These are phyloP conservation scores for Fusarium sp. DNA, from an alignment of 2,329 filamentous ascomycete genomes.

Conservation along the genomic window DNA sequence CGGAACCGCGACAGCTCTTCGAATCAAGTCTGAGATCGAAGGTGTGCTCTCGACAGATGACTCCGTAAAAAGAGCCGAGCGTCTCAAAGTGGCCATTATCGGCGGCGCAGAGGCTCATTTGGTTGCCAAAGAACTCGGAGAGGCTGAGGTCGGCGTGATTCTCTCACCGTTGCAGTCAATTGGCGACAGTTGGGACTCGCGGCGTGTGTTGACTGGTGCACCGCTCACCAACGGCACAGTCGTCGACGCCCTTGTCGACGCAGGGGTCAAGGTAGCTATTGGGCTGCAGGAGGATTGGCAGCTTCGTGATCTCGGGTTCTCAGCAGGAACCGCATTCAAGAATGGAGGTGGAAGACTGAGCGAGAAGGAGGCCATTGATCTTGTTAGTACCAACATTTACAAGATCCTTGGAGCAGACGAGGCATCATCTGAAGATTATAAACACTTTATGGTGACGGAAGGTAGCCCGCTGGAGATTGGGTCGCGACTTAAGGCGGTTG, in stretches of 20 bases:
- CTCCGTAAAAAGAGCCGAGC: slow-evolving; percentile 25
- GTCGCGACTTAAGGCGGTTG: slow-evolving; percentile 38
- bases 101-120: slow-evolving; percentile 75
- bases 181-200: slow-evolving; percentile 69
- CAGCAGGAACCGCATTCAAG: slow-evolving; percentile 70
- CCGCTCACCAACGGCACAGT: slow-evolving; percentile 75
- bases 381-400: slow-evolving; percentile 70
- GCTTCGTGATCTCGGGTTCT: slow-evolving; percentile 69
- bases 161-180: slow-evolving; percentile 71
- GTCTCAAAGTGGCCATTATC: slow-evolving; percentile 67
- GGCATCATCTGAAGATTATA: slow-evolving; percentile 43
- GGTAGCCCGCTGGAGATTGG: slow-evolving; percentile 73
- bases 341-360: slow-evolving; percentile 68
- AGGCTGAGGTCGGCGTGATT: slow-evolving; percentile 69
- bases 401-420: slow-evolving; percentile 66
- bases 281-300: slow-evolving; percentile 73
- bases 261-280: slow-evolving; percentile 70
- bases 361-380: slow-evolving; percentile 67
- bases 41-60: slow-evolving; percentile 47
- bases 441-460: slow-evolving; percentile 73
- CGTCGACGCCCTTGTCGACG: slow-evolving; percentile 68
- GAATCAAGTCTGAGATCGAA: slow-evolving; percentile 70
- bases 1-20: slow-evolving; percentile 70
- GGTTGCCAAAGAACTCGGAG: slow-evolving; percentile 69
- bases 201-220: slow-evolving; percentile 72